Base-by-base conservation (phyloP, 495 filamentous ascomycete species). In the Tuber melanosporum region DNA sequence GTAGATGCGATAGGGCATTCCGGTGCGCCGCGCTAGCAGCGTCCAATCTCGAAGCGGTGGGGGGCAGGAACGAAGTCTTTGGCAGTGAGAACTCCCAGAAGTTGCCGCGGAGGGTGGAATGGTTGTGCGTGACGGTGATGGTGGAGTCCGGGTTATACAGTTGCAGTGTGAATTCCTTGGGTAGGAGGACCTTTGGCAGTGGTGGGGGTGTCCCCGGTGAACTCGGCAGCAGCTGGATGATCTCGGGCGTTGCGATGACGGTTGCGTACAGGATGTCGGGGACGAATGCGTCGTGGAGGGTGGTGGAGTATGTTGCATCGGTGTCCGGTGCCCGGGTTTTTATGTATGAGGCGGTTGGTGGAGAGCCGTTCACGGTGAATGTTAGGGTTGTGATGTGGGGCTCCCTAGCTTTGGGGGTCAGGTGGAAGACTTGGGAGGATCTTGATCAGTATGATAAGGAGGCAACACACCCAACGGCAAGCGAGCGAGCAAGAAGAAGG, bases 71-170 rank as follows among this genome's bases (percentile, higher is more conserved):
- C 69, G 90, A 92, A 73, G 90, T 89, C 82, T 94, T 91, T 0
- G 95, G 95, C 87, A 99, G 91, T 82, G 94, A 92, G 84, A 99
- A 99, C 75, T 94, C 92, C 90, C 94, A 99, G 71, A 88, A 88
- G 39, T 92, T 89, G 15, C 82, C 82, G 1, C 79, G 79, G 14
- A 83, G 70, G 42, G 90, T 91, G 71, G 89, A 90, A 80, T 91
- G 92, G 75, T 92, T 89, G 83, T 92, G 89, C 83, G 87, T 90
- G 69, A 98, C 87, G 0, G 86, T 74, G 43, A 98, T 86, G 77
- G 92, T 87, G 84, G 97, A 94, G 85, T 98, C 94, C 0, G 95
- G 95, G 82, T 97, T 94, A 88, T 98, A 98, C 17, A 99, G 91
- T 79, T 95, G 92, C 73, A 98, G 88, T 26, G 88, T 87, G 84